Evolutionary conservation across 345 rosid genomes (phyloP).

Genomic region (Euphorbia peplus): DNA sequence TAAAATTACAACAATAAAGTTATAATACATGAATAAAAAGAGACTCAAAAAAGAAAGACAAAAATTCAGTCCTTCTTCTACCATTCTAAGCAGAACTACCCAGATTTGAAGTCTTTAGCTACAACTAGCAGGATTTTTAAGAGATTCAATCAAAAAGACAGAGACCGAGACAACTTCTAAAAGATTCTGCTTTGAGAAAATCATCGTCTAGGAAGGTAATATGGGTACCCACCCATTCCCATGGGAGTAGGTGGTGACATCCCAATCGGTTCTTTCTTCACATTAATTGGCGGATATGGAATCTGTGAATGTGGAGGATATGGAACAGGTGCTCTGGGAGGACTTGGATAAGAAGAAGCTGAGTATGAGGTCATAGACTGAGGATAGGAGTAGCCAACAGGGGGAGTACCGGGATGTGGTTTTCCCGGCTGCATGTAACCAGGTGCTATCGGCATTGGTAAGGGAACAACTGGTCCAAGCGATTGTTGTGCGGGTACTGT

Average conservation of each 20-base stretch:
- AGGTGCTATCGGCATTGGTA: conserved; percentile 32
- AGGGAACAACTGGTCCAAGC: conserved; percentile 34
- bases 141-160: not conserved
- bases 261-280: conserved; percentile 42
- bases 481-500: conserved; percentile 37
- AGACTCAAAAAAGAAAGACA: not conserved
- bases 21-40: not conserved
- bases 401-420: conserved; percentile 28
- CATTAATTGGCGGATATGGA: conserved; percentile 27
- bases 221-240: conserved; percentile 55
- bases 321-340: conserved; percentile 35
- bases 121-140: not conserved
- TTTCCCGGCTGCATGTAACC: conserved; percentile 52
- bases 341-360: conserved; percentile 38
- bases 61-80: conserved; percentile 6
- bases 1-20: not conserved
- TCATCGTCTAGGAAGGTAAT: conserved; percentile 27
- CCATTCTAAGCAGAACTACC: not conserved
- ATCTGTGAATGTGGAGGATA: conserved; percentile 38
- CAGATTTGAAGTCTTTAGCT: not conserved
- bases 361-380: conserved; percentile 39
- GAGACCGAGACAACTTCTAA: not conserved
- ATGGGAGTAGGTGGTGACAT: conserved; percentile 29
- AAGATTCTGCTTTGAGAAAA: not conserved
- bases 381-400: conserved; percentile 44